Percentiles rank a stretch among this genome's conserved stretches.
phyloP scores from a whole-genome alignment of 495 filamentous ascomycete genomes.

The Xylaria intraflava region DNA sequence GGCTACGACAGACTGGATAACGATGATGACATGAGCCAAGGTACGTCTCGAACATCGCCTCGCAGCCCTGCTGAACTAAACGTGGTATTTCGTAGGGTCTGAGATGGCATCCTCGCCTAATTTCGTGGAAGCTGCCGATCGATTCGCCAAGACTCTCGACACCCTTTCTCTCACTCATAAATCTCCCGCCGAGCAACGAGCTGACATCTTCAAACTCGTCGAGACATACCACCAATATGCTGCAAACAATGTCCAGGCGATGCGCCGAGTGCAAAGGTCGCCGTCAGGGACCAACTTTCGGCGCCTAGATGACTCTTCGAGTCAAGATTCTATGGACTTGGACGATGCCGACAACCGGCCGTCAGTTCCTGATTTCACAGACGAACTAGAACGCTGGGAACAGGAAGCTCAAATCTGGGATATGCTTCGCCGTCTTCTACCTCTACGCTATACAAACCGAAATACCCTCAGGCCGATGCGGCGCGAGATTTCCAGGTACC shows the following conservation, averaged over 20 bases:
- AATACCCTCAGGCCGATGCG: constrained; percentile 26
- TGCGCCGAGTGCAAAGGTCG: constrained; percentile 29
- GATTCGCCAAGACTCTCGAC: constrained; percentile 42
- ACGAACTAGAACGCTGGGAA: constrained; percentile 35
- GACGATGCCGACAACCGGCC: constrained; percentile 40
- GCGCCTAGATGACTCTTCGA: constrained; percentile 49
- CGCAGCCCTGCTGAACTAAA: constrained; percentile 15
- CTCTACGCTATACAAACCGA: constrained; percentile 41
- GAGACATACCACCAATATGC: constrained; percentile 40
- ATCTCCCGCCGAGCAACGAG: constrained; percentile 33
- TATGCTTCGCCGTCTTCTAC: constrained; percentile 57
- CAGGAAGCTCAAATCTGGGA: constrained; percentile 85
- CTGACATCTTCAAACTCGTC: constrained; percentile 38
- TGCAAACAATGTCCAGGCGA: constrained; percentile 27
- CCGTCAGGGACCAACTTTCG: constrained; percentile 7
- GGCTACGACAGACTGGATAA: constrained; percentile 13
- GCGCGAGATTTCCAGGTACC: constrained; percentile 22
- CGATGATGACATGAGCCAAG: constrained; percentile 14
- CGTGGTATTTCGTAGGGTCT: constrained; percentile 16
- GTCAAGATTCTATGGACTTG: constrained; percentile 55
- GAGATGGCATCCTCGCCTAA: constrained; percentile 2
- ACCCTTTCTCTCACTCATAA: constrained; percentile 25
- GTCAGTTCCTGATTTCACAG: constrained; percentile 24
- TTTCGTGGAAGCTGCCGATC: constrained; percentile 37
- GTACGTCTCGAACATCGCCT: constrained; percentile 10